Conservation (phyloP, 192 early-diverging fungal genomes). For the Backusella australiensis region DNA sequence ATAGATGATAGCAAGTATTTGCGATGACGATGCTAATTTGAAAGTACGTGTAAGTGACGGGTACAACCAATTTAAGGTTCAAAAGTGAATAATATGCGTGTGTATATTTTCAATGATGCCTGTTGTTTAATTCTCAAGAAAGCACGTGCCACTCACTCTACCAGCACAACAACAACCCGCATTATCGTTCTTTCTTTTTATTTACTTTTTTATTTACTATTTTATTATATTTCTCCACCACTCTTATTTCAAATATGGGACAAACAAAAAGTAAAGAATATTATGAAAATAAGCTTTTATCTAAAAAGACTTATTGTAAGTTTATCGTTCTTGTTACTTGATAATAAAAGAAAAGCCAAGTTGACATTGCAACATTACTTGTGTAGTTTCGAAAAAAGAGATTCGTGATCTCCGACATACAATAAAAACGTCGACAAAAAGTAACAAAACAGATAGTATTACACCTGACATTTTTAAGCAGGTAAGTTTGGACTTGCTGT, state of each 20-base stretch:
- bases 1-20: too few relatives aligned
- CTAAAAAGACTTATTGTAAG: slow-evolving; percentile 49
- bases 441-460: slow-evolving; percentile 43
- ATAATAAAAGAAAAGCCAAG: neutral
- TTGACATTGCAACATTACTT: neutral
- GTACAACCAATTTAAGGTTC: neutral
- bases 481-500: slow-evolving; percentile 25
- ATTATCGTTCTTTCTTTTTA: neutral
- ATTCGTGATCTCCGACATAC: slow-evolving; percentile 44
- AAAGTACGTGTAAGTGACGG: neutral
- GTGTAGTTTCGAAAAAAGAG: slow-evolving; percentile 46
- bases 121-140: slow-evolving; percentile 9
- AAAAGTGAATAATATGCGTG: neutral
- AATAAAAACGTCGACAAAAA: slow-evolving; percentile 30
- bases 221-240: neutral
- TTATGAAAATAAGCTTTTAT: slow-evolving; percentile 36
- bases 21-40: too few relatives aligned
- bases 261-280: slow-evolving; percentile 52
- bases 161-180: neutral
- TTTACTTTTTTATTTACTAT: neutral
- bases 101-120: neutral
- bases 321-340: neutral
- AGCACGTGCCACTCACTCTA: neutral
- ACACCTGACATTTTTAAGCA: slow-evolving; percentile 67
- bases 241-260: slow-evolving; percentile 34